Evolutionary conservation across 148 eudicot species (phyloP).

Genomic region (Heliamphora exappendiculata): DNA sequence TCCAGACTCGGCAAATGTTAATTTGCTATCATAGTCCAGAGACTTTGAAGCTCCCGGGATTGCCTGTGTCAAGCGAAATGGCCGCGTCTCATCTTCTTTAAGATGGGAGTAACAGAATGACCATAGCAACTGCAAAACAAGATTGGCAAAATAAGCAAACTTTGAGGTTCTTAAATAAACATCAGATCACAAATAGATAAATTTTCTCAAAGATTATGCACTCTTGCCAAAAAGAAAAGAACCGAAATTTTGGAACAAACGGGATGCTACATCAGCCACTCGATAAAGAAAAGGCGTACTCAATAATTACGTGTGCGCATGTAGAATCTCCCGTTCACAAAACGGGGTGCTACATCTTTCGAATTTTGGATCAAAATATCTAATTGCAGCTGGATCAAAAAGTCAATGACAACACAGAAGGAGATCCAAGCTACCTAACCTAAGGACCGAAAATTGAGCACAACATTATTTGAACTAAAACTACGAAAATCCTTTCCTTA

Average conservation of each 20-base stretch:
- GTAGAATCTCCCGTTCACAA: no score
- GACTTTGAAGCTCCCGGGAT: constrained; percentile 69
- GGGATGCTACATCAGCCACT: no score
- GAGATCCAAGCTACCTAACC: not conserved
- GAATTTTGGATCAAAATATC: not conserved
- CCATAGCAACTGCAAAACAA: constrained; percentile 67
- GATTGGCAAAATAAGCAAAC: not conserved
- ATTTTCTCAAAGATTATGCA: not conserved
- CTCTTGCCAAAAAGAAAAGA: not conserved
- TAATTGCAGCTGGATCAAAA: not conserved
- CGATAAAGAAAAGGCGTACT: no score
- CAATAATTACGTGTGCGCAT: no score
- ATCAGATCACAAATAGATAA: not conserved
- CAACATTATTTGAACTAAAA: not conserved
- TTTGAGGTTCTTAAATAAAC: not conserved
- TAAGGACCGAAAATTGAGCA: not conserved
- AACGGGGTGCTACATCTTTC: not conserved
- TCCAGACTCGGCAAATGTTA: constrained; percentile 73
- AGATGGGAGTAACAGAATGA: constrained; percentile 78
- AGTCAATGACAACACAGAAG: not conserved
- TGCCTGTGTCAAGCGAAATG: constrained; percentile 68
- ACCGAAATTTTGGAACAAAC: no score
- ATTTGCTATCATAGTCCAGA: constrained; percentile 46
- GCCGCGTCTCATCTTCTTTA: constrained; percentile 38
- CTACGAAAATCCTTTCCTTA: not conserved